Evolutionary conservation across 495 filamentous ascomycete species (phyloP).

Genomic region (Hypomontagnella submonticulosa): DNA sequence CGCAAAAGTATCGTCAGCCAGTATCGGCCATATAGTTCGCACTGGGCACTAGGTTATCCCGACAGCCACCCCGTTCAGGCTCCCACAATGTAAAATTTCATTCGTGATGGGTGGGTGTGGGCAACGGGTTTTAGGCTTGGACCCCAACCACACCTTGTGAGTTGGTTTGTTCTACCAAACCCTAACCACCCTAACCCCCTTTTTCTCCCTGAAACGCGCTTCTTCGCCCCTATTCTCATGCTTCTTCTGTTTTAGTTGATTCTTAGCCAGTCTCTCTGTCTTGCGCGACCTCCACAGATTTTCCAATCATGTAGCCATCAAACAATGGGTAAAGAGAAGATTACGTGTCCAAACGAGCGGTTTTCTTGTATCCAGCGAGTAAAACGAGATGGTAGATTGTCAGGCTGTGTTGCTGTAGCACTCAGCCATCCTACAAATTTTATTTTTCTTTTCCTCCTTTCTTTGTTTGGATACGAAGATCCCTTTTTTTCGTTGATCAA

Average conservation of each 20-base stretch:
- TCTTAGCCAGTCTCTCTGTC: conserved; percentile 32
- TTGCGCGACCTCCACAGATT: conserved; percentile 8
- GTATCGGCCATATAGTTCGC: conserved; percentile 26
- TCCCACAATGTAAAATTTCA: conserved; percentile 11
- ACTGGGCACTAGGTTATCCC: conserved; percentile 33
- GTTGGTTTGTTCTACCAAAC: conserved; percentile 36
- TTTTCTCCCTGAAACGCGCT: conserved; percentile 49
- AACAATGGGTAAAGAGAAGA: conserved; percentile 26
- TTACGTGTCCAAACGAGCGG: conserved; percentile 33
- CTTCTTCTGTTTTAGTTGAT: conserved; percentile 36
- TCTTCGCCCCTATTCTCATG: conserved; percentile 41
- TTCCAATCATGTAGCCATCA: conserved; percentile 25
- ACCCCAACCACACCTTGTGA: conserved; percentile 41
- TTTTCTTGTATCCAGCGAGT: conserved; percentile 16
- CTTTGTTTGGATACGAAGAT: conserved; percentile 45
- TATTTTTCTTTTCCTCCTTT: conserved; percentile 25
- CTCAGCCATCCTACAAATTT: conserved; percentile 35
- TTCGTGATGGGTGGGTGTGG: conserved; percentile 37
- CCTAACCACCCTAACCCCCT: conserved; percentile 36
- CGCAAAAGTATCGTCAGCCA: conserved; percentile 41
- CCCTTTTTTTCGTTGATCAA: conserved; percentile 41
- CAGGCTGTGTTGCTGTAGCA: conserved; percentile 39
- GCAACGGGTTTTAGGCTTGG: conserved; percentile 44
- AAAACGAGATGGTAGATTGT: conserved; percentile 31
- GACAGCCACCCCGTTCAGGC: conserved; percentile 30